Evolutionary conservation across 2,329 filamentous ascomycete genomes (phyloP), one percentile per base, ranked within the genome.

Genomic region (Parafenestella ontariensis): DNA sequence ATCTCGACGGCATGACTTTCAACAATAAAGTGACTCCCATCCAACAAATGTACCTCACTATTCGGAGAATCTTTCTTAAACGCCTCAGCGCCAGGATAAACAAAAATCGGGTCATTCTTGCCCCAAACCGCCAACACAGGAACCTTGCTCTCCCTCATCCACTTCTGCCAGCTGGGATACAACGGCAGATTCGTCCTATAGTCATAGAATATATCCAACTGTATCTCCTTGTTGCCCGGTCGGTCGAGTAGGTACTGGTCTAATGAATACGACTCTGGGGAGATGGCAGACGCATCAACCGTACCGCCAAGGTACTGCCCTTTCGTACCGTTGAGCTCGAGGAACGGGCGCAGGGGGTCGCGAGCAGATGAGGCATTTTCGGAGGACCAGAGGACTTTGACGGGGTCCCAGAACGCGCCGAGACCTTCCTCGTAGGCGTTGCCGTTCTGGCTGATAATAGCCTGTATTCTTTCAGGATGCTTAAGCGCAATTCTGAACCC

Each of bases 401-500:
- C 58, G 0, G 81, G 79, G 3, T 74, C 75, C 83, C 83, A 86
- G 70, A 85, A 83, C 1, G 70, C 65, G 18, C 67, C 61, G 5
- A 87, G 74, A 3, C 85, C 85, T 59, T 85, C 83, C 4, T 64
- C 73, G 62, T 87, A 88, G 13, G 85, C 84, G 59, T 87, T 88
- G 36, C 84, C 85, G 62, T 87, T 87, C 61, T 88, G 85, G 2
- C 79, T 76, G 50, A 87, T 77, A 57, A 87, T 83, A 13, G 83
- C 82, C 33, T 76, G 74, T 48, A 87, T 73, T 10, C 76, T 73
- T 0, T 79, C 68, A 0, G 82, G 81, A 2, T 80, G 74, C 39
- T 78, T 59, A 2, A 86, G 75, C 0, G 84, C 84, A 1, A 87
- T 74, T 2, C 83, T 79, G 21, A 86, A 72, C 1, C 79, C 85